Evolutionary conservation across 192 early-diverging fungal genomes (phyloP), one percentile per base, ranked within the genome.

Genomic region (Entophlyctis helioformis): DNA sequence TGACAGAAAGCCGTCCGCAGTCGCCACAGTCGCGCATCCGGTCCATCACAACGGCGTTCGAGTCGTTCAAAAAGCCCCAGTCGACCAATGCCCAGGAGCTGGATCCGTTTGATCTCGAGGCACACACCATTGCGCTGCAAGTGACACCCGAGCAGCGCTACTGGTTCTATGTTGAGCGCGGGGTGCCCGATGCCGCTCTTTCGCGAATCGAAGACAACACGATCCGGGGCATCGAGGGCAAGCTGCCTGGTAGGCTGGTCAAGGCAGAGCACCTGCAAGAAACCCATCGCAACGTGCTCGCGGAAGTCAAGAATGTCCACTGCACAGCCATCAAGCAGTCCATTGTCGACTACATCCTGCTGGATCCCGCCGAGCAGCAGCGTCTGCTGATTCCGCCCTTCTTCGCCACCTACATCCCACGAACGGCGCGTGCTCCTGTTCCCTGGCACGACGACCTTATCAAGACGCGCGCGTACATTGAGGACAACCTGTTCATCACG

Each of bases 271-370:
- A 41, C 18, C 44, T 76, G 12, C 27, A 42, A 32, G n/a, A 24
- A 16, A 64, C 51, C 3, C 28, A 50, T 15, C 21, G 23, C 8
- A 49, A 51, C 16, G 48, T 77, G 25, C 39, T 67, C 15, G 27
- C 38, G 1, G 76, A 78, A 46, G 46, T 79, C 16, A 42, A 53
- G n/a, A 36, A 53, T 3, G 53, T 45, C 21, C 66, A 79, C 44
- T 21, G 18, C 2, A 53, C 50, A 1, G 74, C 74, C 1, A 41
- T 74, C 10, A 69, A 71, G 40, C 64, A 68, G 25, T 50, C 56
- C 11, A 71, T 79, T 50, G 44, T 79, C 0, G 71, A 79, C 44
- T 79, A 79, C 46, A 74, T 79, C 50, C 43, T 79, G 21, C 37
- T 78, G 6, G 76, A 79, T 49, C 44, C 54, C 1, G 42, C 40